phyloP scores from a whole-genome alignment of 1,284 basidiomycete genomes.

The Trametes pubescens region DNA sequence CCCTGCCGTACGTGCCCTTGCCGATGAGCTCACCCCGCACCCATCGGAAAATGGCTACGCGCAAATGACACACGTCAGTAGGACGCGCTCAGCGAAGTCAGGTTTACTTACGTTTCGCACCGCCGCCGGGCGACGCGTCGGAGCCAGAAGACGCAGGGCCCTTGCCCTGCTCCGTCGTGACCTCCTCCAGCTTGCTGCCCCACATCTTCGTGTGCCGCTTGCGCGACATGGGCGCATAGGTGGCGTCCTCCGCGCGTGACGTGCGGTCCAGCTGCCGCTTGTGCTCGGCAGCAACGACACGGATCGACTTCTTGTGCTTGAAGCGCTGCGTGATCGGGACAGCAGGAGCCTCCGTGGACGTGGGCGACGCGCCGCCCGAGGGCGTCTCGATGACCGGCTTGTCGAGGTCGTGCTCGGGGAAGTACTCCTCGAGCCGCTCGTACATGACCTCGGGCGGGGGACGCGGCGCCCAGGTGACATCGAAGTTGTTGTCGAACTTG shows the following conservation, averaged over 20 bases:
- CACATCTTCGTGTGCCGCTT: conserved; percentile 95
- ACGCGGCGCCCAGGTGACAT: conserved; percentile 83
- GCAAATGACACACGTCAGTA: conserved; percentile 3
- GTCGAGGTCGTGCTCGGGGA: conserved; percentile 96
- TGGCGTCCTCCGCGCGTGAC: conserved; percentile 57
- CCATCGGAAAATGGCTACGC: conserved; percentile 93
- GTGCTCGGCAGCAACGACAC: conserved; percentile 87
- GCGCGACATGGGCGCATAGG: conserved; percentile 63
- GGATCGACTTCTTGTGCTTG: conserved; percentile 87
- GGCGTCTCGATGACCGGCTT: conserved; percentile 91
- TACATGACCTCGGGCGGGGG: conserved; percentile 95
- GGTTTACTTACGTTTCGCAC: conserved; percentile 67
- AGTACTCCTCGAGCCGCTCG: conserved; percentile 93
- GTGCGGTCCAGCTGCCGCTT: conserved; percentile 73
- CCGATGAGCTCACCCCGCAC: conserved; percentile 98
- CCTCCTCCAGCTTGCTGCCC: conserved; percentile 94
- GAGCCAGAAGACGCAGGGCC: conserved; percentile 53
- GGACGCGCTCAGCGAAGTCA: conserved; percentile 18
- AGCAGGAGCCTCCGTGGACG: conserved; percentile 65
- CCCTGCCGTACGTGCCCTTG: conserved; percentile 95
- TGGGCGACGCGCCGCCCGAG: conserved; percentile 82
- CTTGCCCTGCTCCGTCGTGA: conserved; percentile 75
- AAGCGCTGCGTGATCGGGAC: conserved; percentile 49
- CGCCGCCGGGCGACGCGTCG: conserved; percentile 61
- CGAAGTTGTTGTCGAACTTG: conserved; percentile 66